phyloP scores from a whole-genome alignment of 768 basidiomycete genomes.

The Phaffia tasmanica region DNA sequence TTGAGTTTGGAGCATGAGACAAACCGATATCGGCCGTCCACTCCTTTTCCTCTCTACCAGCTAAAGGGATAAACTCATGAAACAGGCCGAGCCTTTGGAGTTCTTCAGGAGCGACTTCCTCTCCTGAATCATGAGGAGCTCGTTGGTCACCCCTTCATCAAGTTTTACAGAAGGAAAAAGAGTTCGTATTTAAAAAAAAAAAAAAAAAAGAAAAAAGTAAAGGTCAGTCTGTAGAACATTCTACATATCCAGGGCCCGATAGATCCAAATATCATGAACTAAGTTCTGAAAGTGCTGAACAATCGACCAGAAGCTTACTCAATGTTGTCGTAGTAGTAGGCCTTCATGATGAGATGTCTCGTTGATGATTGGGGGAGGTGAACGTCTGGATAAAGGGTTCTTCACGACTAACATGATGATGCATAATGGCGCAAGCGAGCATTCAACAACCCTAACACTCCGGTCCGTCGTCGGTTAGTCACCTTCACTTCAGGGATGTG shows the following conservation, averaged over 20 bases:
- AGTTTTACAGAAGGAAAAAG: conserved; percentile 38
- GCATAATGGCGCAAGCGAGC: too few relatives aligned
- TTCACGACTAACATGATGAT: too few relatives aligned
- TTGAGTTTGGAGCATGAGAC: background rate
- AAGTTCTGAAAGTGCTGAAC: too few relatives aligned
- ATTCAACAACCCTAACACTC: too few relatives aligned
- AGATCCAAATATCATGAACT: too few relatives aligned
- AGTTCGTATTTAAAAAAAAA: background rate
- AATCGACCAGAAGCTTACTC: conserved; percentile 29
- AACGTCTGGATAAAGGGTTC: too few relatives aligned
- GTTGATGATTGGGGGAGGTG: too few relatives aligned
- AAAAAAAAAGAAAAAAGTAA: background rate
- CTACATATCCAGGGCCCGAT: too few relatives aligned
- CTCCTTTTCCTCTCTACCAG: conserved; percentile 43
- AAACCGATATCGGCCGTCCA: conserved; percentile 27
- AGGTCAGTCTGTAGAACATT: background rate
- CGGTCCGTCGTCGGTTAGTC: too few relatives aligned
- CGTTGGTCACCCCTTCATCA: conserved; percentile 70
- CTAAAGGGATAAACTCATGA: conserved; percentile 56
- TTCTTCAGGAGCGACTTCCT: conserved; percentile 42
- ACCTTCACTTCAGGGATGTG: too few relatives aligned
- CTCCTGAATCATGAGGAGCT: conserved; percentile 59
- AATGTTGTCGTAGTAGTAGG: conserved; percentile 39
- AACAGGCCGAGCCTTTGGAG: conserved; percentile 55
- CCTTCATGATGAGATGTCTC: conserved; percentile 21